Percentiles rank a stretch among this genome's conserved stretches.
These are phyloP conservation scores for Lentinula detonsa DNA, from an alignment of 768 basidiomycete genomes.

Conservation along the genomic window DNA sequence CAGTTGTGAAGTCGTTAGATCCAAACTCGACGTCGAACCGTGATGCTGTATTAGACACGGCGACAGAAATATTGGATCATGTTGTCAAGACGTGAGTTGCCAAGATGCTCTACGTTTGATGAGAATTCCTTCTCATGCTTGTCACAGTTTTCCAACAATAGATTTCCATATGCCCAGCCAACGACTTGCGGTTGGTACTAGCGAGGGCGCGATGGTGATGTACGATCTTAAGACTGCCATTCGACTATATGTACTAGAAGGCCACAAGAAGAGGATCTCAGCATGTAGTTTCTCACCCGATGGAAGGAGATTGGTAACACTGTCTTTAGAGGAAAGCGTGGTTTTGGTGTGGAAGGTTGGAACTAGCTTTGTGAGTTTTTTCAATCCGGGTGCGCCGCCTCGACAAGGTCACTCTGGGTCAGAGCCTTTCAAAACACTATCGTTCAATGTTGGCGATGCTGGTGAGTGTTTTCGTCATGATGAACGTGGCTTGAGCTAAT, in stretches of 20 bases:
- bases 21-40: slow-evolving; percentile 73
- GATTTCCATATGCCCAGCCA: slow-evolving; percentile 89
- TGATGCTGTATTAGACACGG: slow-evolving; percentile 85
- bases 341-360: slow-evolving; percentile 97
- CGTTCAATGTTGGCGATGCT: slow-evolving; percentile 79
- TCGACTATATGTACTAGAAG: slow-evolving; percentile 90
- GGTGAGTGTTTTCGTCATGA: slow-evolving; percentile 39
- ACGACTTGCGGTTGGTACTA: slow-evolving; percentile 87
- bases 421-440: slow-evolving; percentile 82
- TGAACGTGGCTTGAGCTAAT: not conserved
- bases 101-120: not conserved
- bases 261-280: slow-evolving; percentile 74
- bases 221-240: slow-evolving; percentile 97
- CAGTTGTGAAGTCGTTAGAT: slow-evolving; percentile 94
- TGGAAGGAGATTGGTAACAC: slow-evolving; percentile 80
- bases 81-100: slow-evolving; percentile 82
- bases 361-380: slow-evolving; percentile 80
- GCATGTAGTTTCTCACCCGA: slow-evolving; percentile 93
- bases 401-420: slow-evolving; percentile 80
- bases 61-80: slow-evolving; percentile 90
- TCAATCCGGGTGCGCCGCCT: slow-evolving; percentile 87
- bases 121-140: not conserved
- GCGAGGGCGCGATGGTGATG: slow-evolving; percentile 91
- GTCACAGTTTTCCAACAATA: slow-evolving; percentile 80
- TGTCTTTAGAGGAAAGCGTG: slow-evolving; percentile 78